phyloP scores from a whole-genome alignment of 768 basidiomycete species.

The Leccinum fibrillosum region DNA sequence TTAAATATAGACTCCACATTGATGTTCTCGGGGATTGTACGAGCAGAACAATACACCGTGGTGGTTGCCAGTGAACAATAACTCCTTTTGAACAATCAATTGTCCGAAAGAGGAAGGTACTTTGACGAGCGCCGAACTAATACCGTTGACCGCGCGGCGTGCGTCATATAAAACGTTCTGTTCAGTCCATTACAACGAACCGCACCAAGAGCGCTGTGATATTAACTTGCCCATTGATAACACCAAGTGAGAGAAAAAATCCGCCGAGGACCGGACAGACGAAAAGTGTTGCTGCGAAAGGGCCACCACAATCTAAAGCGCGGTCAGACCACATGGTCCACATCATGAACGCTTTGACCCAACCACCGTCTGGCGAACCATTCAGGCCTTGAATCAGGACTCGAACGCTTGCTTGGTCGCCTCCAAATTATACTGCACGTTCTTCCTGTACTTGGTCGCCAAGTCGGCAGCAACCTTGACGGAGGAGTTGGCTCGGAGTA shows the following conservation, averaged over 20 bases:
- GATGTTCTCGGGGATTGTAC: neutral
- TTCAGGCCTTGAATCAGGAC: neutral
- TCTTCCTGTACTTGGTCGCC: slow-evolving; percentile 84
- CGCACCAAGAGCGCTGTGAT: neutral
- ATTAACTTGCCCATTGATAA: neutral
- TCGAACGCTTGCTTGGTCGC: slow-evolving; percentile 47
- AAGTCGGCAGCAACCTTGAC: slow-evolving; percentile 82
- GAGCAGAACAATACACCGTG: slow-evolving; percentile 21
- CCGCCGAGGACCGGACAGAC: neutral
- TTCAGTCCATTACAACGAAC: neutral
- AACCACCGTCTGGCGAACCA: neutral
- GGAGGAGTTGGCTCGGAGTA: slow-evolving; percentile 71
- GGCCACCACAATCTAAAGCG: too few relatives aligned
- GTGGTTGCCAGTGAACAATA: slow-evolving; percentile 12
- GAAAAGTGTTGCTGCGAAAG: neutral
- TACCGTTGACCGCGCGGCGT: neutral
- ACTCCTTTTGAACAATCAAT: neutral
- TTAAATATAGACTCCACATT: slow-evolving; percentile 15
- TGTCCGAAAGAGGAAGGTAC: slow-evolving; percentile 28
- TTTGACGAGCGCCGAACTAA: neutral
- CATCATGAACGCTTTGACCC: neutral
- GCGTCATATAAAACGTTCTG: neutral
- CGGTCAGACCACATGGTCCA: neutral
- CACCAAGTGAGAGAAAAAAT: neutral
- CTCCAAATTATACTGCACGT: slow-evolving; percentile 89